Evolutionary conservation across 495 filamentous ascomycete species (phyloP).

Genomic region (Parathielavia hyrcaniae): DNA sequence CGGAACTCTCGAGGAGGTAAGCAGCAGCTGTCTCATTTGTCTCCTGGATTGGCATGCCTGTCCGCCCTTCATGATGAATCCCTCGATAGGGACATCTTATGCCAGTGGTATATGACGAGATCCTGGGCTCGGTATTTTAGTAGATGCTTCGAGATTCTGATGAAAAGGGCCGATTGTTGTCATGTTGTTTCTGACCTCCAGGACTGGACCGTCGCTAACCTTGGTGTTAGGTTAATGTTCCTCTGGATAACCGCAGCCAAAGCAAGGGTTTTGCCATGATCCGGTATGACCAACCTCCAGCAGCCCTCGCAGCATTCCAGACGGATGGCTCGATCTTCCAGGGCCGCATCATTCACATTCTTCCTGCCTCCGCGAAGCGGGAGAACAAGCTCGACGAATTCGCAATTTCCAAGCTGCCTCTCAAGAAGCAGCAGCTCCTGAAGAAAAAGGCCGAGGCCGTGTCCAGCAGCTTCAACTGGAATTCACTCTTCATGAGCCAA

Average conservation of each 20-base stretch:
- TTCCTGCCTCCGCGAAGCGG: slow-evolving; percentile 73
- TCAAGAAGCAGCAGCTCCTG: slow-evolving; percentile 89
- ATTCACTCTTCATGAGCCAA: slow-evolving; percentile 95
- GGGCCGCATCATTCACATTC: slow-evolving; percentile 82
- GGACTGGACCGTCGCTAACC: slow-evolving; percentile 29
- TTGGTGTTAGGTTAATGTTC: slow-evolving; percentile 67
- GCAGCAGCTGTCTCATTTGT: slow-evolving; percentile 26
- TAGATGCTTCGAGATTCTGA: slow-evolving; percentile 55
- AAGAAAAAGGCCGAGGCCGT: slow-evolving; percentile 73
- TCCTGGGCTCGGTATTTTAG: slow-evolving; percentile 57
- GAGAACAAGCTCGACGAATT: slow-evolving; percentile 80
- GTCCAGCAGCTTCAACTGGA: slow-evolving; percentile 84
- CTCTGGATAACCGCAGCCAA: slow-evolving; percentile 57
- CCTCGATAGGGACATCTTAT: slow-evolving; percentile 99
- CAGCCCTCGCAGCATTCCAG: slow-evolving; percentile 71
- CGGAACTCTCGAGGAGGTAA: slow-evolving; percentile 82
- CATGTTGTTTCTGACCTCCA: slow-evolving; percentile 22
- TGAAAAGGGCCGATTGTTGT: slow-evolving; percentile 29
- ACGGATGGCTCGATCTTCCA: slow-evolving; percentile 81
- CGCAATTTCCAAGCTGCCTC: slow-evolving; percentile 75
- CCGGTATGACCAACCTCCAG: slow-evolving; percentile 60
- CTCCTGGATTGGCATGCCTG: slow-evolving; percentile 15
- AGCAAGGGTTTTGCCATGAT: slow-evolving; percentile 89
- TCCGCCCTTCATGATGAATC: slow-evolving; percentile 72
- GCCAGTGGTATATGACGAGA: slow-evolving; percentile 56